A percentile compares a stretch with the other conserved stretches of the same genome.
phyloP scores from a whole-genome alignment of 2,329 filamentous ascomycete species.

The Apiospora pterosperma region DNA sequence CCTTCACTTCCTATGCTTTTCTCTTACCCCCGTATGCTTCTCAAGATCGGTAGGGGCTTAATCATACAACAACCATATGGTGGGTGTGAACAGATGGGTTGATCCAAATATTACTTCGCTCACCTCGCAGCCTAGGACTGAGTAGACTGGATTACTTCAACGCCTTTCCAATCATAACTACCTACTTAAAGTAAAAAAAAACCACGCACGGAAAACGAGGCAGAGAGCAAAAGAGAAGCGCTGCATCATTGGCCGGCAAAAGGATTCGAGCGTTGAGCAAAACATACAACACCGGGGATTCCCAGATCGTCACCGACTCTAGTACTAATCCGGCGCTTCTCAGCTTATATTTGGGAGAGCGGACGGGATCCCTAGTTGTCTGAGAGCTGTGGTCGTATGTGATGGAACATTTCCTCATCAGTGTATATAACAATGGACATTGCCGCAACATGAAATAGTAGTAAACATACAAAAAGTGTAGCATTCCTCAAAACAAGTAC shows the following conservation, averaged over 20 bases:
- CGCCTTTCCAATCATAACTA: too few species aligned
- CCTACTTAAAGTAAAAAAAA: too few species aligned
- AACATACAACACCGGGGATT: conserved; percentile 3
- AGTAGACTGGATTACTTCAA: too few species aligned
- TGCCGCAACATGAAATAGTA: background rate
- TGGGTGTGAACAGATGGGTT: too few species aligned
- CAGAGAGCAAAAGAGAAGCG: background rate
- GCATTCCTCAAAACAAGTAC: background rate
- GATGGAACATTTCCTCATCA: background rate
- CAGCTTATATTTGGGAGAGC: conserved; percentile 2
- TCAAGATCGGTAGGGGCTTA: too few species aligned
- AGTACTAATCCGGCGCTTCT: conserved; percentile 2
- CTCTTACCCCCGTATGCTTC: too few species aligned
- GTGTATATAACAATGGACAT: background rate
- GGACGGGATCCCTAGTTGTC: background rate
- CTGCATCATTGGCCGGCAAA: background rate
- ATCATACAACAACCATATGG: too few species aligned
- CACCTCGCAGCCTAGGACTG: too few species aligned
- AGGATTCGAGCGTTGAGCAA: background rate
- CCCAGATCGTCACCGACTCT: conserved; percentile 1
- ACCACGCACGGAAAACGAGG: background rate
- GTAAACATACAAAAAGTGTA: background rate
- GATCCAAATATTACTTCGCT: too few species aligned
- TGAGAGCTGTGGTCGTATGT: conserved; percentile 5
- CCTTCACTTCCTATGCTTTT: too few species aligned